Conservation (phyloP, 495 filamentous ascomycete species). For the Pseudoneurospora amorphoporcata region DNA sequence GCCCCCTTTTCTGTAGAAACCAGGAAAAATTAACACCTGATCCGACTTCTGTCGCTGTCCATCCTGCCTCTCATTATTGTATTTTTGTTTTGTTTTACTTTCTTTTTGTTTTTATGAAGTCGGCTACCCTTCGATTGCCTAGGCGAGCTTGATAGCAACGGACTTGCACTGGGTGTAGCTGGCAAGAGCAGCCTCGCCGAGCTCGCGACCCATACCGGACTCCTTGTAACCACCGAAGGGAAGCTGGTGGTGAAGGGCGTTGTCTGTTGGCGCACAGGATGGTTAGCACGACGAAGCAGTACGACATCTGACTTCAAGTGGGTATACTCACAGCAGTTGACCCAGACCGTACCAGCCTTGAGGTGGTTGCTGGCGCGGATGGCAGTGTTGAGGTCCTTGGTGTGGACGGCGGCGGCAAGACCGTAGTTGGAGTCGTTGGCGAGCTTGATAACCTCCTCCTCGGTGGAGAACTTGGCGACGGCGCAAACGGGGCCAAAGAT, state of each 20-base stretch:
- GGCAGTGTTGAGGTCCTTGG: conserved; percentile 84
- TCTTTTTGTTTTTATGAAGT: not conserved
- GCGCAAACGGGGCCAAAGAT: conserved; percentile 95
- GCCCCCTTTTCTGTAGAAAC: not conserved
- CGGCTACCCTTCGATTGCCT: not conserved
- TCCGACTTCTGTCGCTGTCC: not conserved
- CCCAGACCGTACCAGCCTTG: conserved; percentile 88
- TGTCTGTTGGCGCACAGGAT: conserved; percentile 30
- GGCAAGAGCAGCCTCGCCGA: conserved; percentile 83
- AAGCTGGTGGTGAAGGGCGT: conserved; percentile 63
- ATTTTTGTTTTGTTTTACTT: not conserved
- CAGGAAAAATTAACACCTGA: not conserved
- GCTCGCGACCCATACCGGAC: conserved; percentile 86
- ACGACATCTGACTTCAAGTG: not conserved
- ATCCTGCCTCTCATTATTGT: not conserved
- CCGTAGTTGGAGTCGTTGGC: conserved; percentile 81
- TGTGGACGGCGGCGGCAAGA: conserved; percentile 88
- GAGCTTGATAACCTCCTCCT: conserved; percentile 71
- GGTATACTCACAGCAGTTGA: conserved; percentile 57
- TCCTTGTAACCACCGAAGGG: conserved; percentile 94
- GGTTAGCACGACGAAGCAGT: not conserved
- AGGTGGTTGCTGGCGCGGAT: conserved; percentile 76
- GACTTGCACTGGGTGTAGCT: conserved; percentile 81
- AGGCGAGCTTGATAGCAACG: conserved; percentile 34
- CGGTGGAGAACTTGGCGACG: conserved; percentile 86